Evolutionary conservation across 768 basidiomycete species (phyloP).

Genomic region (Leccinum uliginosum): DNA sequence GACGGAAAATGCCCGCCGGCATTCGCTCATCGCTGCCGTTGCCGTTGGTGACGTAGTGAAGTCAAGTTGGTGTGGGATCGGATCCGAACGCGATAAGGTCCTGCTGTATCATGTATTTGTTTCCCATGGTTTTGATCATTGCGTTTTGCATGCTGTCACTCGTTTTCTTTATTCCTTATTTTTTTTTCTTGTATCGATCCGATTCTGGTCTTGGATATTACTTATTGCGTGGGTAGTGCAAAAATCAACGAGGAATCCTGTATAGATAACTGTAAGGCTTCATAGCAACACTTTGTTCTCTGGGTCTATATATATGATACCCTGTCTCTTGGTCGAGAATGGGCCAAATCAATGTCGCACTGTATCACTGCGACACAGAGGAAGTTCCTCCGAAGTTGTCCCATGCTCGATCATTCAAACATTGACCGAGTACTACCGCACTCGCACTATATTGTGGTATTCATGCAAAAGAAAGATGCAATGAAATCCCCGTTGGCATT

Average conservation of each 20-base stretch:
- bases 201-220: not conserved
- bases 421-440: no score
- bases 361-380: no score
- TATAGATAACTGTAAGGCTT: not conserved
- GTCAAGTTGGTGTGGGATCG: not conserved
- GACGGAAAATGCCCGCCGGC: conserved; percentile 14
- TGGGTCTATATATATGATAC: not conserved
- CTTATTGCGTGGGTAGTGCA: not conserved
- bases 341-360: no score
- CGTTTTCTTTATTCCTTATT: not conserved
- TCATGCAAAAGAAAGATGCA: not conserved
- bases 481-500: not conserved
- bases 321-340: not conserved
- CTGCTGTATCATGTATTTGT: not conserved
- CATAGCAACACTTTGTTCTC: not conserved
- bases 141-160: not conserved
- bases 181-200: not conserved
- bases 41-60: not conserved
- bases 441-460: no score
- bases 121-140: not conserved
- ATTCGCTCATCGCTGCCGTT: not conserved
- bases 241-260: not conserved
- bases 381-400: not conserved
- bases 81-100: not conserved
- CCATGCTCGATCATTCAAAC: not conserved